Conservation (phyloP, 2,329 filamentous ascomycete species). For the Helminthosporium solani region DNA sequence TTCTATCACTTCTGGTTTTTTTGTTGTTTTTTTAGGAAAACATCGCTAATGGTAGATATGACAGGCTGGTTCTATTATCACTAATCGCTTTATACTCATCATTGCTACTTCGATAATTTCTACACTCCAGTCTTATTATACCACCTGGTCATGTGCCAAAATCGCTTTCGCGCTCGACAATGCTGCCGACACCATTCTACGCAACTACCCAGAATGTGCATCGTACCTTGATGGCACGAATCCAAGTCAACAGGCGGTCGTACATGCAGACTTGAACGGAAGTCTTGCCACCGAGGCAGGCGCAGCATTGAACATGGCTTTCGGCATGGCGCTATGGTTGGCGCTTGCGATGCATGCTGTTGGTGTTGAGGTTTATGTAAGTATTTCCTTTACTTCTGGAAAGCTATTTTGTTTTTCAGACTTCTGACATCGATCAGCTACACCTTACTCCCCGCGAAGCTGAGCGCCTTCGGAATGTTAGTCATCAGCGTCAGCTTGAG, state of each 20-base stretch:
- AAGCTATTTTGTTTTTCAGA: neutral
- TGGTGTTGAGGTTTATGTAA: slow-evolving; percentile 47
- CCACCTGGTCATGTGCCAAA: slow-evolving; percentile 51
- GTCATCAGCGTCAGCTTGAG: slow-evolving; percentile 58
- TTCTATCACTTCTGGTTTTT: no score
- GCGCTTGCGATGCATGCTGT: slow-evolving; percentile 52
- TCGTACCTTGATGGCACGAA: slow-evolving; percentile 42
- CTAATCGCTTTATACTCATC: slow-evolving; percentile 52
- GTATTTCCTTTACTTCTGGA: slow-evolving; percentile 25
- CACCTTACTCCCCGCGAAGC: slow-evolving; percentile 54
- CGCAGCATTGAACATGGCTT: slow-evolving; percentile 50
- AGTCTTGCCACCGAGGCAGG: slow-evolving; percentile 36
- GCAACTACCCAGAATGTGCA: slow-evolving; percentile 50
- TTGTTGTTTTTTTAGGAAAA: no score
- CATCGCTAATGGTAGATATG: slow-evolving; percentile 4
- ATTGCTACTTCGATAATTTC: slow-evolving; percentile 46
- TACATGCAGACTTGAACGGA: slow-evolving; percentile 17
- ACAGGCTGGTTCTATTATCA: slow-evolving; percentile 55
- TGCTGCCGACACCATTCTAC: slow-evolving; percentile 4
- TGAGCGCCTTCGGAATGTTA: slow-evolving; percentile 56
- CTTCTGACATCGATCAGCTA: slow-evolving; percentile 12
- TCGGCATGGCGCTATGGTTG: slow-evolving; percentile 57
- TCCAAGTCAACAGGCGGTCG: slow-evolving; percentile 17
- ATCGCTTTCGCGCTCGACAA: slow-evolving; percentile 40
- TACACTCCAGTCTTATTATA: slow-evolving; percentile 36